These are phyloP conservation scores for Glycine latifolia DNA, from an alignment of 306 rosid genomes.

Conservation along the genomic window DNA sequence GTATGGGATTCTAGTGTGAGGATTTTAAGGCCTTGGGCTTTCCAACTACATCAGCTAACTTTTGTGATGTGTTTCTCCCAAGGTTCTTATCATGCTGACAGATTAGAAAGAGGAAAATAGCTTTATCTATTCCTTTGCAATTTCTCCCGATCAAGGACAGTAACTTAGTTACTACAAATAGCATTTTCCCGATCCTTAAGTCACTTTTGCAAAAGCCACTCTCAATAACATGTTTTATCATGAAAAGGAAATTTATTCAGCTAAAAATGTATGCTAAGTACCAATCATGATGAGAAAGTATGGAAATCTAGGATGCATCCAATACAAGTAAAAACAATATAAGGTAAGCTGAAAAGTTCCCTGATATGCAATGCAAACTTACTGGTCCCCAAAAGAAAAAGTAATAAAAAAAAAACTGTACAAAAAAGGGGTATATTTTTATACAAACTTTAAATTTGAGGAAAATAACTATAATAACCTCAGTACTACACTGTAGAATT, in stretches of 20 bases:
- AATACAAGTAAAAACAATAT: not conserved
- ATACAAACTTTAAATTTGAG: conserved; percentile 2
- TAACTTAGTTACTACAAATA: not conserved
- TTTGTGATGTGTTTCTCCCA: not conserved
- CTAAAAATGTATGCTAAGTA: not conserved
- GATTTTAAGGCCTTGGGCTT: not conserved
- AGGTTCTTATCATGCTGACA: not conserved
- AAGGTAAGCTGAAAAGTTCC: no score
- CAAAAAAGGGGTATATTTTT: not conserved
- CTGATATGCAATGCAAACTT: not conserved
- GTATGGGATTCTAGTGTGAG: not conserved
- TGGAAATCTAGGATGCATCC: not conserved
- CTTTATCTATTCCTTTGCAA: not conserved
- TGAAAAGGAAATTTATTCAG: conserved; percentile 7
- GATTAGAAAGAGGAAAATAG: not conserved
- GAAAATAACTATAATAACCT: not conserved
- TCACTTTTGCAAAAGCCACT: not conserved
- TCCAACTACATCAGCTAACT: not conserved
- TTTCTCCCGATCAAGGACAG: conserved; percentile 9
- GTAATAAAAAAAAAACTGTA: not conserved
- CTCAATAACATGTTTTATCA: conserved; percentile 18
- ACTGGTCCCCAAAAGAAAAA: not conserved
- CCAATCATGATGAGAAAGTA: not conserved
- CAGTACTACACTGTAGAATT: not conserved
- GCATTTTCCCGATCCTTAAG: not conserved